Evolutionary conservation across 352 stramenopile genomes (phyloP).

Genomic region (Globisporangium splendens): DNA sequence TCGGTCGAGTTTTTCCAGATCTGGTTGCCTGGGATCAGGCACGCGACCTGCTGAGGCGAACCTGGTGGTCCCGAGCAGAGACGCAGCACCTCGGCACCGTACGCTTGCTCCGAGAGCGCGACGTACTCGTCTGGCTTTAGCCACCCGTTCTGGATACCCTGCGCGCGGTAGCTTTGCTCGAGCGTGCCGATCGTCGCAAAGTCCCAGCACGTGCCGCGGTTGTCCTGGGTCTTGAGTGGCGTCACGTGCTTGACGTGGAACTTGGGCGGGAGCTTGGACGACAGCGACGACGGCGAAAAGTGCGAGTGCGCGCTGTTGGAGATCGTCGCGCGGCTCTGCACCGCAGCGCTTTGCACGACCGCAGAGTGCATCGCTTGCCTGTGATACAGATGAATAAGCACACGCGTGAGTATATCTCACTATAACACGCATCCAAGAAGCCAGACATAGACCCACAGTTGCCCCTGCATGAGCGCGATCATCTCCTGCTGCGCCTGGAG

Average conservation of each 20-base stretch:
- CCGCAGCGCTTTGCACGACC: conserved; percentile 20
- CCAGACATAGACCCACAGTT: conserved; percentile 18
- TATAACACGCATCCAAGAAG: too few relatives aligned
- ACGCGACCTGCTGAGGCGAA: conserved; percentile 57
- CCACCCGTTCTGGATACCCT: conserved; percentile 52
- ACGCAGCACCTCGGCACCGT: conserved; percentile 54
- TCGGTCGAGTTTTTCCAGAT: conserved; percentile 73
- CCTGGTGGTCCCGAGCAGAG: conserved; percentile 41
- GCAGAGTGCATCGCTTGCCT: conserved; percentile 49
- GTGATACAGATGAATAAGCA: not conserved
- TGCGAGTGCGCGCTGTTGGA: conserved; percentile 18
- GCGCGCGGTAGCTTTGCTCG: conserved; percentile 64
- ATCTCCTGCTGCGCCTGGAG: conserved; percentile 29
- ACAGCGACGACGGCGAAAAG: conserved; percentile 3
- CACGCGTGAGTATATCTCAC: too few relatives aligned
- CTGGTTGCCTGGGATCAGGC: conserved; percentile 50
- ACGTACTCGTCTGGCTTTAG: conserved; percentile 50
- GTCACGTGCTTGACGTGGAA: conserved; percentile 52
- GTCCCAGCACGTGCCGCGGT: conserved; percentile 68
- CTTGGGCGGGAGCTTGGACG: conserved; percentile 39
- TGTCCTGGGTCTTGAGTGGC: conserved; percentile 66
- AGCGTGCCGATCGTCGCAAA: conserved; percentile 59
- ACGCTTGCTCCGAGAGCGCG: conserved; percentile 60
- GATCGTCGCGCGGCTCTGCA: conserved; percentile 9
- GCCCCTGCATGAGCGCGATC: conserved; percentile 42